Conservation (phyloP, 2,329 filamentous ascomycete species). For the Trichothecium sympodiale region DNA sequence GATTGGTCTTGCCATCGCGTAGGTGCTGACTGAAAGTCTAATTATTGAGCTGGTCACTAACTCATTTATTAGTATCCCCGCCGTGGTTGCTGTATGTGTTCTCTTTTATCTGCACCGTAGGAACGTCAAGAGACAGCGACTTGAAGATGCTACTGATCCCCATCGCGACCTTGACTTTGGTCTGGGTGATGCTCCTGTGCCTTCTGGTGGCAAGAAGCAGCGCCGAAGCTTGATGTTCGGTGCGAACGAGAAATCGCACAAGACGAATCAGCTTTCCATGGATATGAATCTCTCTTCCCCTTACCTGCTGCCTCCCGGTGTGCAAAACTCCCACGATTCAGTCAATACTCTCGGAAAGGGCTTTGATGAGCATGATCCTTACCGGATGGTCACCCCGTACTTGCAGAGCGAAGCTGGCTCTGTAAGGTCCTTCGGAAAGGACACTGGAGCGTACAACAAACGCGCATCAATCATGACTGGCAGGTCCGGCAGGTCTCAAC, state of each 20-base stretch:
- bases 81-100: slow-evolving; percentile 54
- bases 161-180: slow-evolving; percentile 92
- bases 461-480: slow-evolving; percentile 17
- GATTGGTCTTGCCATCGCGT: slow-evolving; percentile 61
- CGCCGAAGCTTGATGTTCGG: slow-evolving; percentile 26
- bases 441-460: slow-evolving; percentile 22
- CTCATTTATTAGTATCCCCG: slow-evolving; percentile 52
- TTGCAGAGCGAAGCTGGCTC: slow-evolving; percentile 45
- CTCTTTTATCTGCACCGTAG: slow-evolving; percentile 71
- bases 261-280: slow-evolving; percentile 52
- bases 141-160: slow-evolving; percentile 76
- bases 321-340: slow-evolving; percentile 74
- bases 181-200: slow-evolving; percentile 42
- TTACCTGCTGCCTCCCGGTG: slow-evolving; percentile 79
- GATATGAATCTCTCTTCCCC: slow-evolving; percentile 69
- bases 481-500: slow-evolving; percentile 7
- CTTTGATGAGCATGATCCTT: slow-evolving; percentile 70
- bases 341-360: slow-evolving; percentile 67
- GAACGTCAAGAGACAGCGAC: slow-evolving; percentile 56
- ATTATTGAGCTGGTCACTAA: background rate
- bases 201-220: slow-evolving; percentile 19
- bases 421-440: slow-evolving; percentile 37
- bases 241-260: slow-evolving; percentile 40
- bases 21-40: slow-evolving; percentile 27
- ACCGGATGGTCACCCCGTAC: slow-evolving; percentile 53